These are phyloP conservation scores for Rubia balearica DNA, from an alignment of 305 asterid species.

Conservation along the genomic window DNA sequence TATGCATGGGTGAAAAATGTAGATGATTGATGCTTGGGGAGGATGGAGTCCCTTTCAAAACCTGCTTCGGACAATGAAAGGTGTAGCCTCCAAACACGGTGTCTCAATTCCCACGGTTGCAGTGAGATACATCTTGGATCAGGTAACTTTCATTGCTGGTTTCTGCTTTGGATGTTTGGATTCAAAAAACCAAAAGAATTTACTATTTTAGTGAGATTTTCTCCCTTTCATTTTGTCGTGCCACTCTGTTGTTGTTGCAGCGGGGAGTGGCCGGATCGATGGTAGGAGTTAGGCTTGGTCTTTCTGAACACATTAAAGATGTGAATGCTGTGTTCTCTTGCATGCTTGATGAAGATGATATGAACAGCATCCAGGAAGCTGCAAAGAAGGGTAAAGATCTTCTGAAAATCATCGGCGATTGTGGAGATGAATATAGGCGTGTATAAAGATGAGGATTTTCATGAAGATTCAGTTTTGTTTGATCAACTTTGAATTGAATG, in stretches of 20 bases:
- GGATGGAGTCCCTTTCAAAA: conserved; percentile 91
- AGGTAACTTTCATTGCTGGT: conserved; percentile 26
- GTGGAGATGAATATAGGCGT: conserved; percentile 94
- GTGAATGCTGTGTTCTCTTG: conserved; percentile 58
- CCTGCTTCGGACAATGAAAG: conserved; percentile 51
- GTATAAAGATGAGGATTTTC: conserved; percentile 10
- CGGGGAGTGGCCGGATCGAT: conserved; percentile 91
- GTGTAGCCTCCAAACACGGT: conserved; percentile 60
- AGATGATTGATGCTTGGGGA: conserved; percentile 99
- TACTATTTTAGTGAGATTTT: background rate
- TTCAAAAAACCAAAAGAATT: background rate
- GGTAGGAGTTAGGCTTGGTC: conserved; percentile 91
- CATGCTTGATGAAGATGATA: conserved; percentile 67
- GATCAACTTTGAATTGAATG: too few relatives aligned
- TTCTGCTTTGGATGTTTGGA: background rate
- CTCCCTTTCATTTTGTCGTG: too few relatives aligned
- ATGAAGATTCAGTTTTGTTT: background rate
- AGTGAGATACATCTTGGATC: conserved; percentile 70
- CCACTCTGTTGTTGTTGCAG: conserved; percentile 33
- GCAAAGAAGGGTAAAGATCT: conserved; percentile 75
- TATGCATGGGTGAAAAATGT: conserved; percentile 10
- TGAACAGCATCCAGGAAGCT: conserved; percentile 50
- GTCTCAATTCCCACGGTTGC: conserved; percentile 87
- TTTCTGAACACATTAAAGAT: conserved; percentile 69
- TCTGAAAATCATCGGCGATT: conserved; percentile 61